phyloP scores from a whole-genome alignment of 2,329 filamentous ascomycete species.

The Aureobasidium sp. region DNA sequence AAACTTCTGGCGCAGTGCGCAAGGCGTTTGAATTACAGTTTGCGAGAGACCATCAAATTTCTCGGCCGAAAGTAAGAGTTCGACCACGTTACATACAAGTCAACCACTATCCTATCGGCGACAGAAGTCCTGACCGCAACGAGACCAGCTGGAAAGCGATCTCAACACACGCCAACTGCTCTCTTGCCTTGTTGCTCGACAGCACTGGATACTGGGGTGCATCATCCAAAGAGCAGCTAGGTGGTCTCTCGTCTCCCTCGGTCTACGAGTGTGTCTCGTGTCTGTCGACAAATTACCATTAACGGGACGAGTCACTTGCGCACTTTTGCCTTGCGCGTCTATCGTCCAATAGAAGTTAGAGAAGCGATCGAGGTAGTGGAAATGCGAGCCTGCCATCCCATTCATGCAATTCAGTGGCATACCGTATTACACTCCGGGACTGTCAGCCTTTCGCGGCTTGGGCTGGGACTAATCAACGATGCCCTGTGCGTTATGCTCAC shows the following conservation, averaged over 20 bases:
- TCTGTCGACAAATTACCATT: not conserved
- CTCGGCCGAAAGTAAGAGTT: not conserved
- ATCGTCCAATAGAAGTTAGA: not conserved
- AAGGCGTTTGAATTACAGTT: not conserved
- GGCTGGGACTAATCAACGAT: not conserved
- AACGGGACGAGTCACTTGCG: not conserved
- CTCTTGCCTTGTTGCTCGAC: too few relatives aligned
- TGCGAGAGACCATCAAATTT: not conserved
- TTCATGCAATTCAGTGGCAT: not conserved
- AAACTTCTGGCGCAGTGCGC: not conserved
- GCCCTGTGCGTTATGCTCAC: too few relatives aligned
- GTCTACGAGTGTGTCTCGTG: not conserved
- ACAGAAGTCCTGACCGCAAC: not conserved
- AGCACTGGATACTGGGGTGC: not conserved
- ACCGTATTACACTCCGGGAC: not conserved
- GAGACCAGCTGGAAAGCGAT: not conserved
- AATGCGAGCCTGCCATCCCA: not conserved
- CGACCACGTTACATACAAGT: not conserved
- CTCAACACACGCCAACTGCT: not conserved
- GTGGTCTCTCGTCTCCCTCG: too few relatives aligned
- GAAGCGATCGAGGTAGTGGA: not conserved
- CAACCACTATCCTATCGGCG: not conserved
- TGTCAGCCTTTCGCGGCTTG: not conserved
- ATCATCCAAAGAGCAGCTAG: not conserved
- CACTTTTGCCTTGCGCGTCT: not conserved